Conservation (phyloP, 1,284 basidiomycete species). For the Trichosporon ovoides region DNA sequence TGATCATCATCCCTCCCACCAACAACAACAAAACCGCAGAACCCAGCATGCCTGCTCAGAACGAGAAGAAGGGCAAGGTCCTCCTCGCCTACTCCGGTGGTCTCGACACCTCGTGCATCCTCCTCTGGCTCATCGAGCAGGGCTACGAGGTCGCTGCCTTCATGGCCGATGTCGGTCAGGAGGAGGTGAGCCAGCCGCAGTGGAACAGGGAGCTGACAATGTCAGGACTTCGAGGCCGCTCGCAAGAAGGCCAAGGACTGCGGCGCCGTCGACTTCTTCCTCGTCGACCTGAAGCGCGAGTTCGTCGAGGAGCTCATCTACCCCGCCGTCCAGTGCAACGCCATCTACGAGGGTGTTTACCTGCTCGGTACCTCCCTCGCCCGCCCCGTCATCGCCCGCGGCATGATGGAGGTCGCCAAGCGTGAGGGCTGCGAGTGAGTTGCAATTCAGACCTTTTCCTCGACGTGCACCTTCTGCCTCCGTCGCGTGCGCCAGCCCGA, state of each 20-base stretch:
- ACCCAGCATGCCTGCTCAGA: slow-evolving; percentile 23
- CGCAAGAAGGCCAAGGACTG: slow-evolving; percentile 84
- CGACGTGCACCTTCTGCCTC: background rate
- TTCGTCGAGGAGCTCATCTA: slow-evolving; percentile 97
- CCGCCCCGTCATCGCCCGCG: slow-evolving; percentile 96
- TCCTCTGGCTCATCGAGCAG: slow-evolving; percentile 60
- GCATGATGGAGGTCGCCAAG: slow-evolving; percentile 93
- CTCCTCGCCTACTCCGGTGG: slow-evolving; percentile 88
- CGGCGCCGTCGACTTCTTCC: slow-evolving; percentile 92
- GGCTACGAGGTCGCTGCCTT: slow-evolving; percentile 96
- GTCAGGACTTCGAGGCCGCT: slow-evolving; percentile 88
- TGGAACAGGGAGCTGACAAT: background rate
- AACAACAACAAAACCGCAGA: background rate
- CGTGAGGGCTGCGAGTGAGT: slow-evolving; percentile 83
- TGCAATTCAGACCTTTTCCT: background rate
- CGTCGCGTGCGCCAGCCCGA: no score
- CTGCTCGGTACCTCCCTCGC: slow-evolving; percentile 96
- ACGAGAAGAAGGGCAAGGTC: slow-evolving; percentile 49
- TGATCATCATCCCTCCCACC: background rate
- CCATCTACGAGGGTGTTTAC: slow-evolving; percentile 99
- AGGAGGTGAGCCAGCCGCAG: slow-evolving; percentile 61
- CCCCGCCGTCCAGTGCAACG: slow-evolving; percentile 95
- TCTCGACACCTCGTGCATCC: slow-evolving; percentile 84
- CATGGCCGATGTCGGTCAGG: slow-evolving; percentile 98
- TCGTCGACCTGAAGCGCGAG: slow-evolving; percentile 88